Percentiles rank a stretch among this genome's conserved stretches.
Evolutionary conservation across 768 basidiomycete genomes (phyloP).

Genomic region (Fomitopsis serialis): DNA sequence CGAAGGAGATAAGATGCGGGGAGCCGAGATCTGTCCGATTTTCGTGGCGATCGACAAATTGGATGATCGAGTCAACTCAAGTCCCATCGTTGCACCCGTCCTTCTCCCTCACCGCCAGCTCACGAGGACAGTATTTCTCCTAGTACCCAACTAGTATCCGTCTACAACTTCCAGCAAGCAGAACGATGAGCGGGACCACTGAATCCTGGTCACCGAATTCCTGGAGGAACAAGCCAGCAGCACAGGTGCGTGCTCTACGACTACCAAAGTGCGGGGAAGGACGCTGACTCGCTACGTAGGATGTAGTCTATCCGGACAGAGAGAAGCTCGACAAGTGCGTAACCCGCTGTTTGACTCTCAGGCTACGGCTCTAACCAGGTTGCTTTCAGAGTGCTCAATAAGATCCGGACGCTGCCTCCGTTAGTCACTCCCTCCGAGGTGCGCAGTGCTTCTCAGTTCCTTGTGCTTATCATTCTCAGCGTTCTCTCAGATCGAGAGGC

Average conservation of each 20-base stretch:
- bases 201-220: constrained; percentile 75
- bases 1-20: too few relatives aligned
- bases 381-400: constrained; percentile 60
- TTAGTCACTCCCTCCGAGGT: constrained; percentile 94
- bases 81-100: too few relatives aligned
- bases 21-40: too few relatives aligned
- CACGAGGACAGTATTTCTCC: too few relatives aligned
- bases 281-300: constrained; percentile 31
- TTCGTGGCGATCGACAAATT: too few relatives aligned
- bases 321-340: constrained; percentile 49
- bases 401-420: constrained; percentile 77
- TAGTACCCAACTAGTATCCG: too few relatives aligned
- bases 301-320: constrained; percentile 67
- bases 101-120: neutral
- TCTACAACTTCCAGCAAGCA: too few relatives aligned
- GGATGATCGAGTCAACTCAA: too few relatives aligned
- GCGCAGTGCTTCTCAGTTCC: constrained; percentile 11
- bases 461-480: neutral
- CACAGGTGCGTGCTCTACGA: constrained; percentile 48
- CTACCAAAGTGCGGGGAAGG: neutral
- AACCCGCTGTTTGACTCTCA: neutral
- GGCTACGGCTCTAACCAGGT: neutral
- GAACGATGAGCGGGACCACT: too few relatives aligned
- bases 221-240: constrained; percentile 73
- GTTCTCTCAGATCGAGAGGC: constrained; percentile 66